Conservation (phyloP, 371 early-diverging fungal species). For the Vairimorpha ceranae region DNA sequence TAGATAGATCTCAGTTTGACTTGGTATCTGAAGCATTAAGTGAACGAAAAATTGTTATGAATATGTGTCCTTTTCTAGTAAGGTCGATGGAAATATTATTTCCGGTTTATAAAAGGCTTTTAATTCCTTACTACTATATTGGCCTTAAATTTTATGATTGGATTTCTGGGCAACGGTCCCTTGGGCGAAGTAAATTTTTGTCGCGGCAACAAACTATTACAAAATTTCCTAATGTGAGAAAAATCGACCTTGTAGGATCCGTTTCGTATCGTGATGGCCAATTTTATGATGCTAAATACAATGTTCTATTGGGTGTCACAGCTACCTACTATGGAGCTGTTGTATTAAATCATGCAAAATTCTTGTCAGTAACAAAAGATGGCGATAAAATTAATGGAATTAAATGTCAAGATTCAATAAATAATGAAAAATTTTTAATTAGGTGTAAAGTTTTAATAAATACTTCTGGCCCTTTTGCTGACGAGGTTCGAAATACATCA, state of each 20-base stretch:
- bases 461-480: conserved; percentile 72
- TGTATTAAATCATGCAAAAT: conserved; percentile 86
- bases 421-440: conserved; percentile 77
- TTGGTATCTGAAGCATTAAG: conserved; percentile 87
- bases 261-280: conserved; percentile 95
- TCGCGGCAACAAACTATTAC: conserved; percentile 74
- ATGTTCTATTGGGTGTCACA: conserved; percentile 84
- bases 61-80: conserved; percentile 85
- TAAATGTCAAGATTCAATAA: conserved; percentile 72
- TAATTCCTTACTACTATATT: conserved; percentile 87
- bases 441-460: conserved; percentile 85
- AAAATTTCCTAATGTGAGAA: conserved; percentile 84
- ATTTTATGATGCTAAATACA: conserved; percentile 92
- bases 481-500: conserved; percentile 72
- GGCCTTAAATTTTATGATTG: conserved; percentile 88
- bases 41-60: conserved; percentile 83
- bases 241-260: conserved; percentile 78
- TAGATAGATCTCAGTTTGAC: conserved; percentile 88
- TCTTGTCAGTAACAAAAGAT: conserved; percentile 71
- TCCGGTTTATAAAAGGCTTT: conserved; percentile 85
- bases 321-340: conserved; percentile 83
- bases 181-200: conserved; percentile 77
- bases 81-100: conserved; percentile 85
- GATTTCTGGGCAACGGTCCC: conserved; percentile 77
- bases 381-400: conserved; percentile 71